These are phyloP conservation scores for Trametes versicolor DNA, from an alignment of 1,284 basidiomycete genomes.

Conservation along the genomic window DNA sequence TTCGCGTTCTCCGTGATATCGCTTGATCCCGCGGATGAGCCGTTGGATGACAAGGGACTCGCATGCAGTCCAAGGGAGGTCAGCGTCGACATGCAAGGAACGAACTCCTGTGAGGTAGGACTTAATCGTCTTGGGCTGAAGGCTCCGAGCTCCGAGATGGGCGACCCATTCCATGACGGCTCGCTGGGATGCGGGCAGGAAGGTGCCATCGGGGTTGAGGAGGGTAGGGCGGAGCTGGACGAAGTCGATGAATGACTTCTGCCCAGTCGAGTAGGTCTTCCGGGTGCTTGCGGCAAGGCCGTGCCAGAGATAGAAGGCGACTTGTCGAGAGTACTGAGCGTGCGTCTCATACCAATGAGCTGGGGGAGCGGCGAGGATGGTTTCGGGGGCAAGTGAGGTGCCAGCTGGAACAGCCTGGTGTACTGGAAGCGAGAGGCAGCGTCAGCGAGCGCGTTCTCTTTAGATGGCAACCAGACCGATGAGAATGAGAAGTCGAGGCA, in stretches of 20 bases:
- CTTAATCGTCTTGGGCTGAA: constrained; percentile 46
- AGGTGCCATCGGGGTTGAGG: constrained; percentile 19
- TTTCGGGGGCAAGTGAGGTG: constrained; percentile 7
- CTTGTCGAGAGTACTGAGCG: constrained; percentile 18
- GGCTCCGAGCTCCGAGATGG: constrained; percentile 1
- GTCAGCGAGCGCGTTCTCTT: constrained; percentile 19
- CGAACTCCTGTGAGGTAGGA: constrained; percentile 38
- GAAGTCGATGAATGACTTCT: constrained; percentile 44
- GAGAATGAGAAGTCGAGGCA: constrained; percentile 16
- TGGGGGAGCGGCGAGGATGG: constrained; percentile 15
- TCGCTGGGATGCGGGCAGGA: constrained; percentile 43
- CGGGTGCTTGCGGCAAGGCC: constrained; percentile 44
- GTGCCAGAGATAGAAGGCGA: constrained; percentile 35
- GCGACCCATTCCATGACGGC: constrained; percentile 45
- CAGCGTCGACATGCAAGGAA: constrained; percentile 40
- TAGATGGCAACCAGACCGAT: constrained; percentile 12
- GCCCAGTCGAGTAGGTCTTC: constrained; percentile 41
- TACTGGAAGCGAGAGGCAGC: constrained; percentile 26
- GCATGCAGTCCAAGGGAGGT: constrained; percentile 37
- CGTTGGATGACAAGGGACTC: constrained; percentile 38
- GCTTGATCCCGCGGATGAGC: constrained; percentile 43
- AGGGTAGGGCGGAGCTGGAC: constrained; percentile 35
- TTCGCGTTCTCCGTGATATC: constrained; percentile 39
- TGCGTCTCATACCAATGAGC: constrained; percentile 22
- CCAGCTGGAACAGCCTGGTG: constrained; percentile 15